Evolutionary conservation across 2,329 filamentous ascomycete genomes (phyloP), one percentile per base, ranked within the genome.

Genomic region (Pseudovirgaria hyperparasitica): DNA sequence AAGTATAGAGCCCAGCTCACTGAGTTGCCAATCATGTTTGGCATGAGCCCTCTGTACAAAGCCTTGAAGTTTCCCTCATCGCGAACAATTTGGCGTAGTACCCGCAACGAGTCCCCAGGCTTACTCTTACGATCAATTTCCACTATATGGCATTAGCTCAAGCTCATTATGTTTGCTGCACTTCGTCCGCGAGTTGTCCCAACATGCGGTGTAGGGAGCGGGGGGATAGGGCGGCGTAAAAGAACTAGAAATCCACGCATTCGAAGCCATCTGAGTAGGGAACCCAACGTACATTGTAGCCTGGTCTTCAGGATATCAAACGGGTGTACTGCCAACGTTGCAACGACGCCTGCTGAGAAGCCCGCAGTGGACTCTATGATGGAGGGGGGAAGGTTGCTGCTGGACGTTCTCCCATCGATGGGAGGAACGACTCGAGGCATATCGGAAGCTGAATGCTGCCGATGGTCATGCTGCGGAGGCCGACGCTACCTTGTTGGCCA

Each of bases 231-330:
- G n/a, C n/a, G n/a, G n/a, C n/a, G n/a, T n/a, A n/a, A n/a, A n/a
- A n/a, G n/a, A n/a, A n/a, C n/a, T n/a, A n/a, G n/a, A n/a, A n/a
- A n/a, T n/a, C n/a, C n/a, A n/a, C n/a, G n/a, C n/a, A n/a, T n/a
- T n/a, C n/a, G n/a, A 24, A 16, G 24, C 9, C n/a, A 29, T 8
- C 14, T 26, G n/a, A 16, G n/a, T n/a, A n/a, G n/a, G n/a, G n/a
- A n/a, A n/a, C 27, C n/a, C 25, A 20, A 48, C 60, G 32, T 60
- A 85, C 82, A 76, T 61, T 98, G 90, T 50, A 98, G 74, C 37
- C 90, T 79, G 34, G 87, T 96, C 66, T 98, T 98, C 51, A 96
- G 76, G 37, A 98, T 76, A 58, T 98, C 90, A 33, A 98, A 72
- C 17, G 90, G 90, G 51, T 96, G 87, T 27, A 90, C 79, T 30